Base-by-base conservation (phyloP, 805 yeast genomes). In the Wickerhamiella cacticola region DNA sequence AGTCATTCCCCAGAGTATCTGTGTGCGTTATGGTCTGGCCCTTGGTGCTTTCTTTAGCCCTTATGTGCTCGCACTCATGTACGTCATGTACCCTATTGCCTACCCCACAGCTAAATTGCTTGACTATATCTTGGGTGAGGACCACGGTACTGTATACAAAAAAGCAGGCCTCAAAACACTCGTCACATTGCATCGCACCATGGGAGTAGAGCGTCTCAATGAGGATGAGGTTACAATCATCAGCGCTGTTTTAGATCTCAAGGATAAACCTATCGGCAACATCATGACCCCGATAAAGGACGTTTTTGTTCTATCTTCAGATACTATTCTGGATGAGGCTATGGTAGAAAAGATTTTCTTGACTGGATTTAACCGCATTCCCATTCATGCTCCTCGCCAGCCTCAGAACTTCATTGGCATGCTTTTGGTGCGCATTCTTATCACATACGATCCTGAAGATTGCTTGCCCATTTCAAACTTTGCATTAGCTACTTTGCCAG, bases 401-500 rank as follows among this genome's bases (percentile, higher is more conserved):
- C 94, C 95, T 13, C 68, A 74, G 49, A 89, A 89, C 63, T 89
- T 86, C 64, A 82, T 88, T 50, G 98, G 98, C 13, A 89, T 89
- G 98, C 70, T 89, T 38, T 70, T 89, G 38, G 97, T 92, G 18
- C 73, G 96, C 53, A 92, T 88, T 25, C 73, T 89, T 59, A 92
- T 89, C 55, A 82, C 95, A 48, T 89, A 89, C 63, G 98, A 89
- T 60, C 97, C 98, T 2, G 97, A 89, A 63, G 98, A 89, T 64
- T 83, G 88, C 1, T 67, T 84, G 47, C 95, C 96, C 0, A 92
- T 92, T 25, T 84, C 95, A 1, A 77, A 87, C 10, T 89, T 89
- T 70, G 96, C 97, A 6, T 72, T 89, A 57, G 97, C 97, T 1
- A 92, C 97, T 0, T 72, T 89, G 41, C 98, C 98, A 0, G 97